Evolutionary conservation across 2,329 filamentous ascomycete genomes (phyloP).

Genomic region (Corinectria fuckeliana): DNA sequence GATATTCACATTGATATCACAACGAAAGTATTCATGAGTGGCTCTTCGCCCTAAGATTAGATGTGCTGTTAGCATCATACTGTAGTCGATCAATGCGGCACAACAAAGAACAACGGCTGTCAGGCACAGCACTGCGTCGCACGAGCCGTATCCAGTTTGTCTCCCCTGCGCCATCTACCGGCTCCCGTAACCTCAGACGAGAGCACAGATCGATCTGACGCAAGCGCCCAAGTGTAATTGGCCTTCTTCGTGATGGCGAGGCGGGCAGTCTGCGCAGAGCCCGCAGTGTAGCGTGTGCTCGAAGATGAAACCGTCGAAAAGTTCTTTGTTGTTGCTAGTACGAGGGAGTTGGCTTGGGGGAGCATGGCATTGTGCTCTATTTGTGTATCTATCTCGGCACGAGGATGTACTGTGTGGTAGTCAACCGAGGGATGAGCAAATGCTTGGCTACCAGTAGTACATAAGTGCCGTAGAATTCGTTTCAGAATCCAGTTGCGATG

Average conservation of each 20-base stretch:
- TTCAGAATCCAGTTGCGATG: background rate
- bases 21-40: background rate
- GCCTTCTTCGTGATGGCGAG: background rate
- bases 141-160: background rate
- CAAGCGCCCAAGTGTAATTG: background rate
- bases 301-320: background rate
- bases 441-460: no score
- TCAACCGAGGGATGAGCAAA: no score
- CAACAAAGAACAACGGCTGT: background rate
- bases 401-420: no score
- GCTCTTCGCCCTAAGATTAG: background rate
- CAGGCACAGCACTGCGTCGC: background rate
- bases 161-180: background rate
- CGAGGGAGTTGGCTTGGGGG: background rate
- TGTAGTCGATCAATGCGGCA: background rate
- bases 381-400: no score
- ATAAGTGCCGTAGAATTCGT: background rate
- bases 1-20: background rate
- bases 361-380: background rate
- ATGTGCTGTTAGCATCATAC: background rate
- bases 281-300: background rate
- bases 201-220: background rate
- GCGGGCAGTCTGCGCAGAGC: background rate
- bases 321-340: background rate
- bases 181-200: background rate